Evolutionary conservation across 495 filamentous ascomycete species (phyloP).

Genomic region (Penicillium riverlandense): DNA sequence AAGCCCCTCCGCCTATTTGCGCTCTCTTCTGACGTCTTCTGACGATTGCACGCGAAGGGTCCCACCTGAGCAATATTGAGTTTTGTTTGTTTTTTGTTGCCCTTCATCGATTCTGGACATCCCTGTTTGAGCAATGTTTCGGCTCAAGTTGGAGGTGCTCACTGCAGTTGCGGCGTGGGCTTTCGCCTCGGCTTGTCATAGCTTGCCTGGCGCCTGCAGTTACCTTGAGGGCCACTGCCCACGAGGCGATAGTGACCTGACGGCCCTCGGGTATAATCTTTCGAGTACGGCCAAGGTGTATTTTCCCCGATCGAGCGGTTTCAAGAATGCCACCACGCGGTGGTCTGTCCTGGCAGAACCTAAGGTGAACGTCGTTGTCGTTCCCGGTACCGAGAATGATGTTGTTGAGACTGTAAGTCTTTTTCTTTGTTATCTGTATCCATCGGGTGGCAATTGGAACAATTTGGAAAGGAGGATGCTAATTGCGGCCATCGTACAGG

Average conservation of each 20-base stretch:
- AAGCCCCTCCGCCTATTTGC: too few species aligned
- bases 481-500: conserved; percentile 14
- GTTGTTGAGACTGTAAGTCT: conserved; percentile 38
- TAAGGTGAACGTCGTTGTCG: conserved; percentile 37
- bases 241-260: conserved; percentile 2
- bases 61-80: not conserved
- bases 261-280: conserved; percentile 21
- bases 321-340: conserved; percentile 30
- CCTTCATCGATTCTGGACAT: not conserved
- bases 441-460: too few species aligned
- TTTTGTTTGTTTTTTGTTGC: not conserved
- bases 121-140: conserved; percentile 13
- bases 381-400: conserved; percentile 43
- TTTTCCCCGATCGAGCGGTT: conserved; percentile 33
- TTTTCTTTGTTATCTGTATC: not conserved
- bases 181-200: conserved; percentile 6
- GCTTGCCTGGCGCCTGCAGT: not conserved
- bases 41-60: too few species aligned
- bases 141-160: conserved; percentile 12
- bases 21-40: too few species aligned
- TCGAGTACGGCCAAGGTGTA: conserved; percentile 37
- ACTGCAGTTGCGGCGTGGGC: conserved; percentile 17
- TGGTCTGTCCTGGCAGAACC: conserved; percentile 37
- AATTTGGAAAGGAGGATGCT: not conserved
- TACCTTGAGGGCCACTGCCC: conserved; percentile 1